Percentiles rank a stretch among this genome's conserved stretches.
These are phyloP conservation scores for Exophiala mesophila DNA, from an alignment of 2,329 filamentous ascomycete genomes.

Conservation along the genomic window DNA sequence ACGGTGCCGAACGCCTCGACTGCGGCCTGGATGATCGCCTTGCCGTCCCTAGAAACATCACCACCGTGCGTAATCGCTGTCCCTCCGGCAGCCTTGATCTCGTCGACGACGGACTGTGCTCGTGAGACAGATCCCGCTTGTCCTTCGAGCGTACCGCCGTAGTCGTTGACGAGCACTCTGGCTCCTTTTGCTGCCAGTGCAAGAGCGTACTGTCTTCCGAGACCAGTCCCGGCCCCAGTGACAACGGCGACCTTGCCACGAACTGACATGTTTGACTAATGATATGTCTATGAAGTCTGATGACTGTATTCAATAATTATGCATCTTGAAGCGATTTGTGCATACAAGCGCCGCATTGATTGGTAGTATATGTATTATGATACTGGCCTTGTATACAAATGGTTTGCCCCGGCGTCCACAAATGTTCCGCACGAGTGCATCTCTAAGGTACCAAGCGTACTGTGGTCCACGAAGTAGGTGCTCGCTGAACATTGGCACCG, in stretches of 20 bases:
- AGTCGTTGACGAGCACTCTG: slow-evolving; percentile 37
- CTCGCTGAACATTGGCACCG: too few species aligned
- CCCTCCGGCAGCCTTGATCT: slow-evolving; percentile 71
- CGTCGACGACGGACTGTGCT: slow-evolving; percentile 44
- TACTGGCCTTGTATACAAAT: too few species aligned
- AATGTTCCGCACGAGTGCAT: too few species aligned
- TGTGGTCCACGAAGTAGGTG: too few species aligned
- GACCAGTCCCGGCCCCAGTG: slow-evolving; percentile 31
- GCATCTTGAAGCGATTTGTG: too few species aligned
- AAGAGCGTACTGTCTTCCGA: slow-evolving; percentile 31
- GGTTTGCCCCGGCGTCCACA: too few species aligned
- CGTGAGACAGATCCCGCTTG: slow-evolving; percentile 62
- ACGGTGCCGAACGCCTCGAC: slow-evolving; percentile 38
- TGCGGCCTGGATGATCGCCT: slow-evolving; percentile 34
- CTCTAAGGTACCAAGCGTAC: too few species aligned
- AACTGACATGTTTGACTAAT: slow-evolving; percentile 13
- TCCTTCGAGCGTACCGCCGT: slow-evolving; percentile 12
- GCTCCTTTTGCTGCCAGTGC: slow-evolving; percentile 32
- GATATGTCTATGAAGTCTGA: too few species aligned
- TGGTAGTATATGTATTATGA: too few species aligned
- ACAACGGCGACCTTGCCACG: slow-evolving; percentile 34
- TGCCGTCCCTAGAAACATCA: slow-evolving; percentile 41
- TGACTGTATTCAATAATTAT: too few species aligned
- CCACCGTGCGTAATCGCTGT: slow-evolving; percentile 97
- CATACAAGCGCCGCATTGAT: too few species aligned